These are phyloP conservation scores for Penicillium capsulatum DNA, from an alignment of 2,329 filamentous ascomycete species.

Conservation along the genomic window DNA sequence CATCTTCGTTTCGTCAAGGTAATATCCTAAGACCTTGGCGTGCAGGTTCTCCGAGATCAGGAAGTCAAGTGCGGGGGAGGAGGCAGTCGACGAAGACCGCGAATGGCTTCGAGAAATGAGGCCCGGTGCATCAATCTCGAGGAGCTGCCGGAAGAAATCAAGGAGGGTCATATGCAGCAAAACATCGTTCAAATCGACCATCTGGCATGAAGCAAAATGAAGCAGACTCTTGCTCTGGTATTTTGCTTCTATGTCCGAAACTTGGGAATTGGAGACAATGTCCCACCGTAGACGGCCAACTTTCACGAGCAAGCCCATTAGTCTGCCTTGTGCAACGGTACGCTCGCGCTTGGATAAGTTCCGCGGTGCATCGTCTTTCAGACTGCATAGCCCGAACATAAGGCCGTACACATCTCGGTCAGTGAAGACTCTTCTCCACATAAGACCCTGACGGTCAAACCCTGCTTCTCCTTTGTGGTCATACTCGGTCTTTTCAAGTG, in stretches of 20 bases:
- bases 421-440: constrained; percentile 60
- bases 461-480: constrained; percentile 17
- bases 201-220: constrained; percentile 52
- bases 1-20: constrained; percentile 48
- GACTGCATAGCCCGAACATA: constrained; percentile 54
- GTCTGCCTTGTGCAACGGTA: constrained; percentile 57
- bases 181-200: constrained; percentile 57
- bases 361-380: constrained; percentile 35
- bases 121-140: constrained; percentile 43
- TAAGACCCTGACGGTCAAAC: constrained; percentile 47
- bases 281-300: constrained; percentile 54
- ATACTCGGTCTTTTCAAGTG: constrained; percentile 26
- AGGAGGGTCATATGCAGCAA: constrained; percentile 58
- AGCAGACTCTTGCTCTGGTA: constrained; percentile 46
- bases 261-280: constrained; percentile 49
- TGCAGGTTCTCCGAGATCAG: constrained; percentile 51
- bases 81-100: constrained; percentile 36
- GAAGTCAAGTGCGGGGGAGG: constrained; percentile 49
- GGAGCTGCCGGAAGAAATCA: constrained; percentile 54
- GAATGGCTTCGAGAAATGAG: constrained; percentile 28
- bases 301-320: constrained; percentile 56
- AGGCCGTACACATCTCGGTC: constrained; percentile 56
- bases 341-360: constrained; percentile 49
- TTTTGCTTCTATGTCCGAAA: constrained; percentile 49
- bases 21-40: constrained; percentile 47